Evolutionary conservation across 1,139 yeast species (phyloP).

Genomic region (Arxiozyma bovina): DNA sequence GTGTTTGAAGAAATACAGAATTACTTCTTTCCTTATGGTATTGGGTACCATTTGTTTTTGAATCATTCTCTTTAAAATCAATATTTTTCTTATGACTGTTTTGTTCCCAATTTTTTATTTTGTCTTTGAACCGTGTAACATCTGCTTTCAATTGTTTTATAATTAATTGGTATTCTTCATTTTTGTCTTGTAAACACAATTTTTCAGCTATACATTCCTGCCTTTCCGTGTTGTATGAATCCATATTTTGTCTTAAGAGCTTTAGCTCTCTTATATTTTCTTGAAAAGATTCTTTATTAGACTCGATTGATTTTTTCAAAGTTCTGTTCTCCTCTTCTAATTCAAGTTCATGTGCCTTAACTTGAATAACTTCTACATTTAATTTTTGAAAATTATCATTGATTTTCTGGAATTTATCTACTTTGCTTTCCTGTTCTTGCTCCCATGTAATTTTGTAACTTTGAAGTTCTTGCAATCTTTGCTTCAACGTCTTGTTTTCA

Average conservation of each 20-base stretch:
- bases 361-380: conserved; percentile 27
- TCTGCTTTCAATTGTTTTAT: conserved; percentile 14
- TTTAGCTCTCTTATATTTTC: conserved; percentile 18
- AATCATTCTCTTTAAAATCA: background rate
- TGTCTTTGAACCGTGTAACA: conserved; percentile 7
- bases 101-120: conserved; percentile 8
- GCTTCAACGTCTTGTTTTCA: conserved; percentile 22
- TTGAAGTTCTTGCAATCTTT: conserved; percentile 17
- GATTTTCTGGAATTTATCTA: conserved; percentile 17
- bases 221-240: conserved; percentile 18
- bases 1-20: background rate
- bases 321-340: conserved; percentile 26
- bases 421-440: conserved; percentile 11
- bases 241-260: conserved; percentile 17
- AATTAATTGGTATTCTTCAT: conserved; percentile 15
- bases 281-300: conserved; percentile 13
- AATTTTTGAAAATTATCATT: conserved; percentile 26
- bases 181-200: conserved; percentile 23
- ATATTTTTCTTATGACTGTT: background rate
- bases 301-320: conserved; percentile 16
- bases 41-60: background rate
- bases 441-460: conserved; percentile 13
- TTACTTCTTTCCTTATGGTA: background rate
- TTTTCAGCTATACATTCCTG: conserved; percentile 21
- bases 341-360: conserved; percentile 28